These are phyloP conservation scores for Amylocarpus encephaloides DNA, from an alignment of 2,329 filamentous ascomycete species.

Conservation along the genomic window DNA sequence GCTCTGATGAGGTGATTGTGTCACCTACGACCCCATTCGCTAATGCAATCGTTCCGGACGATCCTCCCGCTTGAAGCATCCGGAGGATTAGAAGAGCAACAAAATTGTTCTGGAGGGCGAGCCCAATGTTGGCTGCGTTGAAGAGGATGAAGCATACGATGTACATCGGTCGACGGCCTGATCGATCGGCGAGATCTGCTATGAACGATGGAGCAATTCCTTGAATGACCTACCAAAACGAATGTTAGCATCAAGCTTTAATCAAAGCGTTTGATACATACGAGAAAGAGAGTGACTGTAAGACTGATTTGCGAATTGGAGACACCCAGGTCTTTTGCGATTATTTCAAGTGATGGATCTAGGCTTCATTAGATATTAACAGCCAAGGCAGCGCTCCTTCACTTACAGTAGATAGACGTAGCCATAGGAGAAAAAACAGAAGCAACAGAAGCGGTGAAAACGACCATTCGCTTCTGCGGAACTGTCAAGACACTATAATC, in stretches of 20 bases:
- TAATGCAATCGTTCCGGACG: conserved; percentile 52
- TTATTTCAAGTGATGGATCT: conserved; percentile 44
- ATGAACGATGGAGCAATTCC: conserved; percentile 51
- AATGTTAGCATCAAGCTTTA: conserved; percentile 24
- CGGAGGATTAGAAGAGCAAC: conserved; percentile 46
- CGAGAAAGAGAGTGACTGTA: conserved; percentile 36
- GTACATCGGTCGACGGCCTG: conserved; percentile 49
- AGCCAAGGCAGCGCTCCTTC: conserved; percentile 35
- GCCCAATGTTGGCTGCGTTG: conserved; percentile 46
- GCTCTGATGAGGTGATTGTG: conserved; percentile 53
- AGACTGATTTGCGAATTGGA: conserved; percentile 33
- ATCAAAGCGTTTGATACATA: conserved; percentile 18
- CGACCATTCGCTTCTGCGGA: conserved; percentile 31
- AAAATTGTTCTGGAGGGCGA: conserved; percentile 45
- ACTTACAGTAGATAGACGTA: conserved; percentile 34
- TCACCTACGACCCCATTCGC: conserved; percentile 56
- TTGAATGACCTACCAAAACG: conserved; percentile 44
- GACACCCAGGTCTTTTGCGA: conserved; percentile 43
- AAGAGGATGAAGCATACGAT: conserved; percentile 47
- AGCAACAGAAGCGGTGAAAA: conserved; percentile 43
- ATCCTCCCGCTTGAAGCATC: conserved; percentile 49
- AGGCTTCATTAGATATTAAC: background rate
- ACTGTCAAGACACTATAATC: conserved; percentile 12
- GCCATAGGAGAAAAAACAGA: conserved; percentile 46
- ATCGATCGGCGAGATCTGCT: conserved; percentile 47